Evolutionary conservation across 345 rosid genomes (phyloP), one percentile per base, ranked within the genome.

Genomic region (Eutrema yunnanense): DNA sequence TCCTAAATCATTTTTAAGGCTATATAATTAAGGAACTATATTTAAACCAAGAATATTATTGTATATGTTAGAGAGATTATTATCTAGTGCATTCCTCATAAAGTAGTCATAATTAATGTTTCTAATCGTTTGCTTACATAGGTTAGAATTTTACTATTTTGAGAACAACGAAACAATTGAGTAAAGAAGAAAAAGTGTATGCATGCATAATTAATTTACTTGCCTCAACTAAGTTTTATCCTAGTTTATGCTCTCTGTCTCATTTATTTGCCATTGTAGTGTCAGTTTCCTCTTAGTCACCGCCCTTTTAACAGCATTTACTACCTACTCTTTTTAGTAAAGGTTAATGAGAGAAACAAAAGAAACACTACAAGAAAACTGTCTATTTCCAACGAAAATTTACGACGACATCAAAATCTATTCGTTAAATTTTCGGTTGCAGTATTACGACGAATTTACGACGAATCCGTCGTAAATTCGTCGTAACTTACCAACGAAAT

Each of bases 231-330:
- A 26, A 51, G 59, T 26, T 49, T 57, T 57, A 52, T 74, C 53
- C 47, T 74, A 6, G 59, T 62, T 41, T 44, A 53, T 75, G 65
- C 57, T 75, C 64, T 75, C 50, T 75, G 69, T 69, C 65, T 75
- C 74, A 16, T 51, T 74, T 40, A 26, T 51, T 67, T 59, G 70
- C 46, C 12, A 41, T 53, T 41, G 10, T 74, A n/a, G 42, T 52
- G 56, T 42, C 48, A 67, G 62, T 33, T 74, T 60, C 58, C 51
- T 44, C 29, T 62, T 53, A 61, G 64, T 75, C 79, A 75, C 79
- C 74, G 58, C 70, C 42, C 37, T 68, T 60, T 75, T 62, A 34
- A 62, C 58, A 75, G 74, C 79, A 68, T 69, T 75, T 69, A 75
- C 59, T 68, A 61, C 53, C 58, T 62, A 34, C 52, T 68, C 19